Evolutionary conservation across 2,329 filamentous ascomycete genomes (phyloP), one percentile per base, ranked within the genome.

Genomic region (Aspergillus ruber): DNA sequence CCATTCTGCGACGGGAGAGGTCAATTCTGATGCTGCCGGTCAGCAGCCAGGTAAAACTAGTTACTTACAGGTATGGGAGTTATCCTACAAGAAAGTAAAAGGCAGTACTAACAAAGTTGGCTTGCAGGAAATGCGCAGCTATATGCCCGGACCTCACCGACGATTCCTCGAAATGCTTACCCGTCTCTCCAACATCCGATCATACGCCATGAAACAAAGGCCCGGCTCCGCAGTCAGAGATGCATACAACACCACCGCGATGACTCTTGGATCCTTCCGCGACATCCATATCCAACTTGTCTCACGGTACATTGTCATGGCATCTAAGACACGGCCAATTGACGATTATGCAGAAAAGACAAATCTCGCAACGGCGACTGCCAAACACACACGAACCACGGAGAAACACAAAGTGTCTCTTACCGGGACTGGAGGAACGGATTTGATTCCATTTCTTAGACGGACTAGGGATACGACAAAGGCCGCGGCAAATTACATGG

Each of bases 231-330:
- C 63, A 6, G 61, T 78, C 2, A 54, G 67, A 17, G 58, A 61
- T 6, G 70, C 75, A 4, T 79, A 73, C 58, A 75, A 77, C 36
- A 60, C 65, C 3, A 73, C 74, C 2, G 67, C 77, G 0, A 58
- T 69, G 42, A 66, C 70, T 8, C 60, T 80, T 10, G 70, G 69
- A 4, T 54, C 57, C 0, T 77, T 80, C 52, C 71, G 77, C 0
- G 73, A 77, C 49, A 72, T 70, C 43, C 77, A 80, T 49, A 75
- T 80, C 40, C 70, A 73, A 48, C 70, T 80, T 20, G 77, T 79
- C 1, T 73, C 76, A 1, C 62, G 75, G 36, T 80, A 78, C 51
- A 77, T 80, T 47, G 70, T 79, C 43, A 68, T 74, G 40, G 73
- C 74, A 0, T 62, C 69, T 2, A 60, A 58, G 47, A 50, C 44